Conservation (phyloP, 768 basidiomycete genomes). For the Scleroderma bovista region DNA sequence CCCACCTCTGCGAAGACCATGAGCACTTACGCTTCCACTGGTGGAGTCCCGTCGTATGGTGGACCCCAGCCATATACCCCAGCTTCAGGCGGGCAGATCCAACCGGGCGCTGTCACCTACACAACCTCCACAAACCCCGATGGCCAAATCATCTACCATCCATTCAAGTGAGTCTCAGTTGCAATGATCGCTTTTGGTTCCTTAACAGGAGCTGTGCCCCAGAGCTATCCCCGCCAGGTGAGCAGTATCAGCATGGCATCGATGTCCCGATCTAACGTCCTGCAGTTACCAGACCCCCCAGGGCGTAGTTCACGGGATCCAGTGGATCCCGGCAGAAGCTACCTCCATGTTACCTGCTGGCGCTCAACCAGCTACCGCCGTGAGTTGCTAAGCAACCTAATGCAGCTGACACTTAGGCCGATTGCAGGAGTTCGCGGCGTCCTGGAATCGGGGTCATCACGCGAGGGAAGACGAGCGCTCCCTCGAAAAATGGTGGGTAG, state of each 20-base stretch:
- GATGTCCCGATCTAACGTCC: slow-evolving; percentile 7
- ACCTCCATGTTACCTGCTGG: slow-evolving; percentile 55
- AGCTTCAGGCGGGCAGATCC: slow-evolving; percentile 39
- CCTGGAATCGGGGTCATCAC: slow-evolving; percentile 44
- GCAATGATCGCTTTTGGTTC: slow-evolving; percentile 1
- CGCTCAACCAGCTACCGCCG: slow-evolving; percentile 53
- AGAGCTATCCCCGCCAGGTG: slow-evolving; percentile 77
- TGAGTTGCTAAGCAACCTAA: slow-evolving; percentile 25
- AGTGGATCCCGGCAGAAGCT: slow-evolving; percentile 65
- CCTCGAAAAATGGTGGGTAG: slow-evolving; percentile 42
- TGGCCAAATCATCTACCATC: slow-evolving; percentile 61
- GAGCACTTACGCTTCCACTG: slow-evolving; percentile 19
- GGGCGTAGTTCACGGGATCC: slow-evolving; percentile 61
- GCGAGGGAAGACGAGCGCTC: slow-evolving; percentile 32
- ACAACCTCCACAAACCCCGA: slow-evolving; percentile 59
- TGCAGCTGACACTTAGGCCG: neutral
- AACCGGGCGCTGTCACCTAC: slow-evolving; percentile 67
- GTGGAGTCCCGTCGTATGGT: slow-evolving; percentile 3
- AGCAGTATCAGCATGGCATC: slow-evolving; percentile 9
- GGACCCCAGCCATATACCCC: slow-evolving; percentile 26
- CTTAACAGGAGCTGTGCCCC: slow-evolving; percentile 14
- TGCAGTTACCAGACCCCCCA: slow-evolving; percentile 65
- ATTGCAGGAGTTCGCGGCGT: slow-evolving; percentile 53
- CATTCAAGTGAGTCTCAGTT: slow-evolving; percentile 55
- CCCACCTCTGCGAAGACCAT: slow-evolving; percentile 13